A percentile compares a stretch with the other conserved stretches of the same genome.
Evolutionary conservation across 768 basidiomycete species (phyloP).

Genomic region (Tricholoma matsutake): DNA sequence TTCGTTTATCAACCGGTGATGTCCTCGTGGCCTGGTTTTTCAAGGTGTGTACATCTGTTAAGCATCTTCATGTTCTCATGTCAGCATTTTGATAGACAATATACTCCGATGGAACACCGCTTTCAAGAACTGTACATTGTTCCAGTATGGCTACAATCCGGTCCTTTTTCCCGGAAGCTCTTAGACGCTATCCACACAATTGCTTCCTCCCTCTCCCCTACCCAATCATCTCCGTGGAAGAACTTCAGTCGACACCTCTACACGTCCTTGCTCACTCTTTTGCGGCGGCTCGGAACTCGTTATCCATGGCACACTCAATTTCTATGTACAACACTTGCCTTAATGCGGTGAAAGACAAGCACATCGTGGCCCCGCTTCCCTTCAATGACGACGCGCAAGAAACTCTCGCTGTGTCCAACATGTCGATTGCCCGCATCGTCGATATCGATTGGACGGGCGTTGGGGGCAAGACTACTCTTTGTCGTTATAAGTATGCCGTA

Average conservation of each 20-base stretch:
- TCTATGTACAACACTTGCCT: constrained; percentile 19
- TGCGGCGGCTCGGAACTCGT: constrained; percentile 15
- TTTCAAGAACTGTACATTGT: not conserved
- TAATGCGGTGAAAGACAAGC: constrained; percentile 5
- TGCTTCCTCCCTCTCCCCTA: not conserved
- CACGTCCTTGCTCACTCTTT: constrained; percentile 5
- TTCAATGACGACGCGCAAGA: constrained; percentile 33
- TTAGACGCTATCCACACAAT: not conserved
- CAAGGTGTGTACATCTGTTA: constrained; percentile 27
- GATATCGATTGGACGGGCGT: constrained; percentile 38
- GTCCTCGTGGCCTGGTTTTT: constrained; percentile 39
- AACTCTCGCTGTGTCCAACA: constrained; percentile 37
- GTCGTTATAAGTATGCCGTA: constrained; percentile 37
- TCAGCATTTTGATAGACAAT: not conserved
- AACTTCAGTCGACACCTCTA: not conserved
- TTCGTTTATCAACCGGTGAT: constrained; percentile 33
- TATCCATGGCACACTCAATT: constrained; percentile 23
- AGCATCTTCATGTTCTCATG: not conserved
- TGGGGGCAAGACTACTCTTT: constrained; percentile 32
- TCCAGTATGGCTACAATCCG: not conserved
- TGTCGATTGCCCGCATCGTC: constrained; percentile 38
- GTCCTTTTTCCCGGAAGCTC: not conserved
- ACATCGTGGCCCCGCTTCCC: constrained; percentile 30
- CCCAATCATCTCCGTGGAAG: not conserved
- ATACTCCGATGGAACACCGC: not conserved